These are phyloP conservation scores for Microbotryomycetes sp. DNA, from an alignment of 1,284 basidiomycete genomes.

Conservation along the genomic window DNA sequence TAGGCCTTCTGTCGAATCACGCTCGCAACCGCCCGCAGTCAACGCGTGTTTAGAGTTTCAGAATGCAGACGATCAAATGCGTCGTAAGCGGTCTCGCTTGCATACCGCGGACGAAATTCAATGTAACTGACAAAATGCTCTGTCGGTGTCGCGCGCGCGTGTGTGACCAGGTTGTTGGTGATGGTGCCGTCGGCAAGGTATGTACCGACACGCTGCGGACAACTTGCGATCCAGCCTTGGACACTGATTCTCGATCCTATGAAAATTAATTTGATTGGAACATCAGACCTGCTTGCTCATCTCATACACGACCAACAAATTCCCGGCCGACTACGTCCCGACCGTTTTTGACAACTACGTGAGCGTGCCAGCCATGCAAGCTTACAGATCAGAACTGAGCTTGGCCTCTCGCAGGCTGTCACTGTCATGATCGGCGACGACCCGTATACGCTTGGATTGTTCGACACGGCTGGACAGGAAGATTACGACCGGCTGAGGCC, in stretches of 20 bases:
- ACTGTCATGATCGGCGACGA: conserved; percentile 99
- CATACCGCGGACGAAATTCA: neutral
- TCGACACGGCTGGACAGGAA: conserved; percentile 99
- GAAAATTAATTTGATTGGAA: conserved; percentile 1
- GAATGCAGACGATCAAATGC: conserved; percentile 98
- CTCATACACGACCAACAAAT: conserved; percentile 89
- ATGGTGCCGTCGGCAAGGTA: conserved; percentile 99
- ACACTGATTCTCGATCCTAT: neutral
- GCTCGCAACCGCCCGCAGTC: neutral
- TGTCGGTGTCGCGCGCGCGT: neutral
- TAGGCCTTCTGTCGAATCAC: neutral
- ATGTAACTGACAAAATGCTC: neutral
- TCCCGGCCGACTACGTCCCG: conserved; percentile 80
- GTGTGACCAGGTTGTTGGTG: conserved; percentile 66
- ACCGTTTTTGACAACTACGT: conserved; percentile 96
- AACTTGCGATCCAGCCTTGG: conserved; percentile 1
- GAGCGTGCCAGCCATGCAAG: too few species aligned
- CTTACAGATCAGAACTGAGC: neutral
- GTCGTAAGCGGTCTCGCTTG: conserved; percentile 44
- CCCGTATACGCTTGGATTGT: conserved; percentile 95
- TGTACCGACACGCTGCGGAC: conserved; percentile 40
- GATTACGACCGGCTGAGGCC: conserved; percentile 99
- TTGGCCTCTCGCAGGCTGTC: conserved; percentile 49
- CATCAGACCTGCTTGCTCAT: conserved; percentile 92
- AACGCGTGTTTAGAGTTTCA: too few species aligned